Evolutionary conservation across 2,329 filamentous ascomycete genomes (phyloP).

Genomic region (Pestalotiopsis sp.): DNA sequence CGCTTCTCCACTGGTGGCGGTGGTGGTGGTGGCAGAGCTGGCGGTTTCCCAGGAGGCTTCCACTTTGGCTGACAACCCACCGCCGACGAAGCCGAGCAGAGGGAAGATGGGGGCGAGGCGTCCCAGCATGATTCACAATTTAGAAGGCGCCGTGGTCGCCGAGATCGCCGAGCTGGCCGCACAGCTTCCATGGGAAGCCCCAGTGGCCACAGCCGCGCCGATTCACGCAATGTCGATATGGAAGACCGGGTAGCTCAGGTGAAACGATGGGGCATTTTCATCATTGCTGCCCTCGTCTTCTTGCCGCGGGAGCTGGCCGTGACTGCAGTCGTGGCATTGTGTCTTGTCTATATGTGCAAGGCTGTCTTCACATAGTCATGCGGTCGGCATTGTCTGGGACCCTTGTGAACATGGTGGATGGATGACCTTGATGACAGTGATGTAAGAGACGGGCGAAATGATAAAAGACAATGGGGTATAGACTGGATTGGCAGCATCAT

Average conservation of each 20-base stretch:
- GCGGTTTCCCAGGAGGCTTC: conserved; percentile 54
- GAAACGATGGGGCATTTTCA: conserved; percentile 27
- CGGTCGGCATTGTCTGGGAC: conserved; percentile 22
- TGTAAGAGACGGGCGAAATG: conserved; percentile 17
- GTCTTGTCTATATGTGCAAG: conserved; percentile 28
- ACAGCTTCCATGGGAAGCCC: not conserved
- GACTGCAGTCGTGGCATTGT: conserved; percentile 32
- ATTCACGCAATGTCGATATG: conserved; percentile 15
- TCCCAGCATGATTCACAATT: conserved; percentile 23
- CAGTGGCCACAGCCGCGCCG: conserved; percentile 10
- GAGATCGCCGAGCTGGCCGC: not conserved
- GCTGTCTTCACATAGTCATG: conserved; percentile 25
- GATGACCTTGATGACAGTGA: conserved; percentile 10
- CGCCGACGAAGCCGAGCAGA: conserved; percentile 28
- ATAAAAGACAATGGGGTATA: conserved; percentile 9
- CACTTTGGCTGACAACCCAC: conserved; percentile 52
- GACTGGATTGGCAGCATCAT: conserved; percentile 9
- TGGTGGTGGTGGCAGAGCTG: conserved; percentile 47
- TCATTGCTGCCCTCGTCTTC: conserved; percentile 28
- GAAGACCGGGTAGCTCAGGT: conserved; percentile 26
- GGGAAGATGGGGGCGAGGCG: conserved; percentile 23
- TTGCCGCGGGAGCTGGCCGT: conserved; percentile 29
- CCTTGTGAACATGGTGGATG: not conserved
- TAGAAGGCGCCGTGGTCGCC: conserved; percentile 36
- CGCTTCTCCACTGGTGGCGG: conserved; percentile 54